Conservation (phyloP, 2,329 filamentous ascomycete genomes). For the Verticillium tricorpus region DNA sequence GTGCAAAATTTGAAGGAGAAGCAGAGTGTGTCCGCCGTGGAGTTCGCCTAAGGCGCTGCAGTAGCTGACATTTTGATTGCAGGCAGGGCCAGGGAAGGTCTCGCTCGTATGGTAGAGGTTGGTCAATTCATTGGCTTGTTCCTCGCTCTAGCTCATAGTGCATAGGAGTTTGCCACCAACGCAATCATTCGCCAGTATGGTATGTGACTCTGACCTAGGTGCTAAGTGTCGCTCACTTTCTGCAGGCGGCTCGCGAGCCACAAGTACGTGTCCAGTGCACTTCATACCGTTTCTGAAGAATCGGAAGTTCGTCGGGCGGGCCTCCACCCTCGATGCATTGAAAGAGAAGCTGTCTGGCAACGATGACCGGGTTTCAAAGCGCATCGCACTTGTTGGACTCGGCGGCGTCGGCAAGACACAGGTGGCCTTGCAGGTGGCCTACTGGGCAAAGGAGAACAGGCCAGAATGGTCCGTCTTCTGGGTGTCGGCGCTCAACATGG, state of each 20-base stretch:
- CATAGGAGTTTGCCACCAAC: too few relatives aligned
- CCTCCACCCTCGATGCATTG: neutral
- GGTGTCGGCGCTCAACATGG: too few relatives aligned
- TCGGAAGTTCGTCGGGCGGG: neutral
- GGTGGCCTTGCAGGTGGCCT: slow-evolving; percentile 2
- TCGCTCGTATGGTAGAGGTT: neutral
- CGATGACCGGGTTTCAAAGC: neutral
- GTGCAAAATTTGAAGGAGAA: neutral
- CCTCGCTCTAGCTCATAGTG: neutral
- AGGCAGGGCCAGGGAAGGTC: too few relatives aligned
- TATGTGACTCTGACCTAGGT: too few relatives aligned
- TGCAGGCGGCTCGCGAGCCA: too few relatives aligned
- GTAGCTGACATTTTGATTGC: neutral
- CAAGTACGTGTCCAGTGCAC: too few relatives aligned
- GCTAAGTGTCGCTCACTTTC: too few relatives aligned
- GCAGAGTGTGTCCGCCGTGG: neutral
- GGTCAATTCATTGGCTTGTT: neutral
- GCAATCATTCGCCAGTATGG: too few relatives aligned
- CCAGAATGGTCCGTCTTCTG: too few relatives aligned
- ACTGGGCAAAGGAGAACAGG: neutral
- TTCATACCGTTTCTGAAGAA: neutral
- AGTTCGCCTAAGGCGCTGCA: neutral
- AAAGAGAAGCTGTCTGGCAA: neutral
- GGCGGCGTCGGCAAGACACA: slow-evolving; percentile 8
- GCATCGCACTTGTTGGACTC: neutral